Evolutionary conservation across 2,329 filamentous ascomycete species (phyloP).

Genomic region (Colletotrichum eremochloae): DNA sequence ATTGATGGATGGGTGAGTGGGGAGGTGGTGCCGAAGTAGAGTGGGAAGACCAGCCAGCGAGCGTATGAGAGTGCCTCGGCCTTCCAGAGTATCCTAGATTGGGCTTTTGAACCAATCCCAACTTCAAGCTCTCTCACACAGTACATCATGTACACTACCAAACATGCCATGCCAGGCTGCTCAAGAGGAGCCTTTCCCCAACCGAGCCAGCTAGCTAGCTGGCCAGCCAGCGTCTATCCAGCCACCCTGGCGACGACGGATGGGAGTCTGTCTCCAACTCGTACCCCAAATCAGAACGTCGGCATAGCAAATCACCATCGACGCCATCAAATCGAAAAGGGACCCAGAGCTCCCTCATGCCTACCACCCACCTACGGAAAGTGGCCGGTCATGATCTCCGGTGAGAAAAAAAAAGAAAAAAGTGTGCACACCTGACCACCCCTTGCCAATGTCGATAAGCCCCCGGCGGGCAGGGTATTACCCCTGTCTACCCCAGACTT

Average conservation of each 20-base stretch:
- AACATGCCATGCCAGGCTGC: not conserved
- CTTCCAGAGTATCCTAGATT: conserved; percentile 21
- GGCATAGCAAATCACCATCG: not conserved
- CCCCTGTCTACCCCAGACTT: conserved; percentile 43
- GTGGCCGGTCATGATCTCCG: conserved; percentile 21
- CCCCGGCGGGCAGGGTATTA: conserved; percentile 11
- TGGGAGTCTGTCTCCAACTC: conserved; percentile 30
- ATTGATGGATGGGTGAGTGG: not conserved
- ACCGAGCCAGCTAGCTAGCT: conserved; percentile 11
- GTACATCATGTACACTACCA: conserved; percentile 18
- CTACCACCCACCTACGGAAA: not conserved
- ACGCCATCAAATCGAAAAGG: conserved; percentile 12
- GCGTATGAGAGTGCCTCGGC: not conserved
- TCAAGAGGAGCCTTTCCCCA: conserved; percentile 24
- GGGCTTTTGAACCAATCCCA: conserved; percentile 5
- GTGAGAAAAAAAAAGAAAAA: not conserved
- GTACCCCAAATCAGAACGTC: conserved; percentile 18
- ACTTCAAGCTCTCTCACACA: conserved; percentile 20
- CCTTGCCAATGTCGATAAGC: conserved; percentile 15
- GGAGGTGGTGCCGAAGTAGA: too few relatives aligned
- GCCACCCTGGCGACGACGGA: not conserved
- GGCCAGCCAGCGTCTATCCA: conserved; percentile 11
- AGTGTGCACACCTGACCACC: conserved; percentile 41
- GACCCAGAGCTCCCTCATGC: conserved; percentile 10
- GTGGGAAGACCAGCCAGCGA: not conserved